Evolutionary conservation across 768 basidiomycete species (phyloP), one percentile per base, ranked within the genome.

Genomic region (Kondoa malvinella): DNA sequence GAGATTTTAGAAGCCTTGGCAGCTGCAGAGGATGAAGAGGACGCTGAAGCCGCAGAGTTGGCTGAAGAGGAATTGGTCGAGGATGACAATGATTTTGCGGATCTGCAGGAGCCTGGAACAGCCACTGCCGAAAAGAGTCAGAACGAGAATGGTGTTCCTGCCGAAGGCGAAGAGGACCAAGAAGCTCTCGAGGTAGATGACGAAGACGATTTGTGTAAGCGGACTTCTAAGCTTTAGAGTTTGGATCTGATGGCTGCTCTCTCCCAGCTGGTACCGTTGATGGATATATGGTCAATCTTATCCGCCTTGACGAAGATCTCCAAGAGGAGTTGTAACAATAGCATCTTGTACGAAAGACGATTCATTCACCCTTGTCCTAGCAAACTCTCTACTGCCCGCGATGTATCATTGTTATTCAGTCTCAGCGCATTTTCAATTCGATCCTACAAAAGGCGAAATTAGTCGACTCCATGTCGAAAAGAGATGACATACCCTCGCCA

Each of bases 1-100:
- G 76, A 77, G 57, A 70, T 78, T 8, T 75, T 87, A 8, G 83
- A 79, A 64, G 91, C 88, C 0, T 78, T 96, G 2, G 91, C 84
- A 4, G 85, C 89, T 66, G 87, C 87, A 64, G 92, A 94, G 72
- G 92, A 96, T 74, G 83, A 80, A 15, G 92, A 92, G 75, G 92
- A 96, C 74, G 86, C 84, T 0, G 82, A 82, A 71, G 92, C 92
- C 3, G 90, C 91, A 1, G 78, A 87, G 66, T 86, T 85, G 59
- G 88, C 87, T 33, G 88, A 86, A 32, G 88, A 90, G 71, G 84
- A 87, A 72, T 83, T 82, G 2, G 91, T 92, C 71, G 88, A 91
- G 73, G 84, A 78, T n/a, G 82, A 83, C 65, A 79, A 78, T 33
- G 76, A 74, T 67, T 75, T 75, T 30, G 66, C 40, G 12, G 71